These are phyloP conservation scores for Dactylorhiza incarnata DNA, from an alignment of 106 monocot species.

Conservation along the genomic window DNA sequence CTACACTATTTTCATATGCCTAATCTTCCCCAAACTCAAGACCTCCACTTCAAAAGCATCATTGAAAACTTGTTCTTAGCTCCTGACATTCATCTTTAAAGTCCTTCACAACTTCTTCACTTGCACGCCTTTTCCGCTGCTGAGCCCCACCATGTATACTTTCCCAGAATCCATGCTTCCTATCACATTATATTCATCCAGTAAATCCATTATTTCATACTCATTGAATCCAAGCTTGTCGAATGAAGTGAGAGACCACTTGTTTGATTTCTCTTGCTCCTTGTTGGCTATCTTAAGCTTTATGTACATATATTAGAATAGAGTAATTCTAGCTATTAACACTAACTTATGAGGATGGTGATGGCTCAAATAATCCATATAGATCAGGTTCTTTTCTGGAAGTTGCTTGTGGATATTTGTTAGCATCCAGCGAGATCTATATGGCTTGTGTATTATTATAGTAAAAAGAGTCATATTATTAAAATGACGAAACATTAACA, in stretches of 20 bases:
- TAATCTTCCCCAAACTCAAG: conserved; percentile 61
- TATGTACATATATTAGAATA: conserved; percentile 12
- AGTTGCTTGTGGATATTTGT: background rate
- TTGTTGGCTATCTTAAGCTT: conserved; percentile 7
- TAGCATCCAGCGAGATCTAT: conserved; percentile 15
- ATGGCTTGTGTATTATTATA: no score
- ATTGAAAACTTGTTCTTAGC: background rate
- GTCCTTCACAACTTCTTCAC: conserved; percentile 10
- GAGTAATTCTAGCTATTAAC: background rate
- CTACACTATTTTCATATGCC: conserved; percentile 72
- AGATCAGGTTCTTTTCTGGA: background rate
- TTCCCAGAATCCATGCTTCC: conserved; percentile 44
- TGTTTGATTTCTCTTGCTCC: background rate
- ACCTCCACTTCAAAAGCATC: conserved; percentile 65
- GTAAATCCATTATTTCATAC: conserved; percentile 43
- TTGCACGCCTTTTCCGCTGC: conserved; percentile 24
- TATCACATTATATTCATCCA: conserved; percentile 48
- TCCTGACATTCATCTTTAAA: background rate
- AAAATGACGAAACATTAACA: no score
- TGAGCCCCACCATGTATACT: conserved; percentile 41
- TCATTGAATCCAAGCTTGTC: conserved; percentile 42
- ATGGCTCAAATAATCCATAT: conserved; percentile 23
- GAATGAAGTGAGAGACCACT: conserved; percentile 27
- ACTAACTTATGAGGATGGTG: background rate
- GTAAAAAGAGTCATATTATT: no score